Conservation (phyloP, 768 basidiomycete species). For the Lanmaoa pseudosensibilis region DNA sequence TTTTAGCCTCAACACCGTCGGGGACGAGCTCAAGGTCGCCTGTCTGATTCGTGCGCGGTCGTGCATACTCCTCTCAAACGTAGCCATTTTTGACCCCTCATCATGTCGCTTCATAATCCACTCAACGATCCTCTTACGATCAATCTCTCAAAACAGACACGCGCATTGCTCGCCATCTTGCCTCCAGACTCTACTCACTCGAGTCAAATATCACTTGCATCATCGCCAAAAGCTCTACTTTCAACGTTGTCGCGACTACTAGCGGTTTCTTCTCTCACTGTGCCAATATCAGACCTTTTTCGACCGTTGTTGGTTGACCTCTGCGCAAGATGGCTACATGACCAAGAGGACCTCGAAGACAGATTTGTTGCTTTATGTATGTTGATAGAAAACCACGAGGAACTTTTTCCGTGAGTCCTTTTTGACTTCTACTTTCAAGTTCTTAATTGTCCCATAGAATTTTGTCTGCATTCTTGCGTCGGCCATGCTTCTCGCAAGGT, state of each 20-base stretch:
- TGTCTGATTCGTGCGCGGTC: neutral
- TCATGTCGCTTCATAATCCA: conserved; percentile 9
- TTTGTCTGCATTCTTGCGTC: conserved; percentile 50
- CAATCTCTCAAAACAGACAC: conserved; percentile 56
- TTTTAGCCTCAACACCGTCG: conserved; percentile 1
- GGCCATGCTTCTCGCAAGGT: conserved; percentile 46
- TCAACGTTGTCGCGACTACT: conserved; percentile 59
- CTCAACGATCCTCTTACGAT: conserved; percentile 59
- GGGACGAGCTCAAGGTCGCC: neutral
- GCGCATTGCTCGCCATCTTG: conserved; percentile 43
- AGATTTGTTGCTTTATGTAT: conserved; percentile 60
- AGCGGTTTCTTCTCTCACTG: conserved; percentile 59
- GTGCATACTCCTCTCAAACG: neutral
- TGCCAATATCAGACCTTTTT: conserved; percentile 62
- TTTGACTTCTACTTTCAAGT: conserved; percentile 1
- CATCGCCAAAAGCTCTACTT: conserved; percentile 47
- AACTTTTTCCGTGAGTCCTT: conserved; percentile 65
- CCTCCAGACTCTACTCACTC: conserved; percentile 43
- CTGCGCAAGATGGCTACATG: conserved; percentile 78
- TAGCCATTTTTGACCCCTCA: neutral
- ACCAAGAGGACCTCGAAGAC: conserved; percentile 46
- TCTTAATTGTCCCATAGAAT: conserved; percentile 41
- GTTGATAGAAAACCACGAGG: conserved; percentile 66
- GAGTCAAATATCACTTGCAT: conserved; percentile 38
- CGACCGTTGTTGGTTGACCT: conserved; percentile 79